A percentile compares a stretch with the other conserved stretches of the same genome.
These are phyloP conservation scores for Kodamaea jinghongensis DNA, from an alignment of 805 yeast species.

Conservation along the genomic window DNA sequence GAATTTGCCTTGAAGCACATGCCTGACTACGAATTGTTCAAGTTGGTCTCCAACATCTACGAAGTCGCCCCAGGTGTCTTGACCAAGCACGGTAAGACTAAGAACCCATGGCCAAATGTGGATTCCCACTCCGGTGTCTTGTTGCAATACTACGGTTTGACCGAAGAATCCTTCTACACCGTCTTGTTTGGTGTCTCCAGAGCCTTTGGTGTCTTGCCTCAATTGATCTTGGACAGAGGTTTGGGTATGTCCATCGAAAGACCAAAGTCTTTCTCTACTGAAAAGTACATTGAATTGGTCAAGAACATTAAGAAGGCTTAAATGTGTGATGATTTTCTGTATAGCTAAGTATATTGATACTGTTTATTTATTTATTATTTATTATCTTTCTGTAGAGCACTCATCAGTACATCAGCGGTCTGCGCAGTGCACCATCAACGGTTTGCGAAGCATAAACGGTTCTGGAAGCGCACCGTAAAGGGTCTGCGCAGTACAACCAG, in stretches of 20 bases:
- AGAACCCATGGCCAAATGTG: slow-evolving; percentile 84
- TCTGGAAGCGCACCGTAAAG: no score
- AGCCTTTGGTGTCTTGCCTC: slow-evolving; percentile 75
- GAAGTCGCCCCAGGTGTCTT: slow-evolving; percentile 73
- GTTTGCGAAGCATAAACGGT: no score
- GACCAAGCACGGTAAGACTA: slow-evolving; percentile 77
- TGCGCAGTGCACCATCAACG: no score
- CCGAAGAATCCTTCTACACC: slow-evolving; percentile 71
- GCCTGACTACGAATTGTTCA: slow-evolving; percentile 61
- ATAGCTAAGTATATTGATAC: slow-evolving; percentile 3
- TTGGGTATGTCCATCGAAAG: slow-evolving; percentile 79
- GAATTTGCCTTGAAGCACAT: slow-evolving; percentile 63
- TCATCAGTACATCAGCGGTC: no score
- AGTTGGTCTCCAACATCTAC: slow-evolving; percentile 63
- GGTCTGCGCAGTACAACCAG: no score
- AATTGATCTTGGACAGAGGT: slow-evolving; percentile 75
- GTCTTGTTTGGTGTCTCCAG: slow-evolving; percentile 82
- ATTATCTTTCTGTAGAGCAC: not conserved
- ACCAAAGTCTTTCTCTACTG: slow-evolving; percentile 54
- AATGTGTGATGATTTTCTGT: slow-evolving; percentile 8
- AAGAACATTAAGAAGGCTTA: slow-evolving; percentile 32
- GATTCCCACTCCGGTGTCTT: slow-evolving; percentile 78
- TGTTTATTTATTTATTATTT: slow-evolving; percentile 13
- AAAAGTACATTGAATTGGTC: slow-evolving; percentile 84
- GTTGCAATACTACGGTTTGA: slow-evolving; percentile 77